phyloP scores from a whole-genome alignment of 78 protist species.

The Polysphondylium violaceum region DNA sequence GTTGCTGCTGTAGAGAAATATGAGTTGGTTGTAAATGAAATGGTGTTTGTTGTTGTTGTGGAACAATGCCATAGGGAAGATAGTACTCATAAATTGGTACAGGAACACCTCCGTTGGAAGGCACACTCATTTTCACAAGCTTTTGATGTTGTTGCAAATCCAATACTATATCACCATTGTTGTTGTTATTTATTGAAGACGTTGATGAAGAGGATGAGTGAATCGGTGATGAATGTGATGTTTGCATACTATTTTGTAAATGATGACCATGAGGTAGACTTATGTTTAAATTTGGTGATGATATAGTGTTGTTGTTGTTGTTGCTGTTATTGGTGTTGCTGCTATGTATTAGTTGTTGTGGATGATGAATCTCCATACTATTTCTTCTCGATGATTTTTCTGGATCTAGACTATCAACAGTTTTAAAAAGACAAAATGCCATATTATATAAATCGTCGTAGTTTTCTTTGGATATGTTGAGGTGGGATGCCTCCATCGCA shows the following conservation, averaged over 20 bases:
- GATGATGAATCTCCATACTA: conserved; percentile 14
- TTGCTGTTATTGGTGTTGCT: conserved; percentile 1
- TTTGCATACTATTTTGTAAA: neutral
- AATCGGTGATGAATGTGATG: neutral
- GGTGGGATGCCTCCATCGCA: conserved; percentile 33
- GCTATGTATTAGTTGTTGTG: neutral
- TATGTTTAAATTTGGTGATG: neutral
- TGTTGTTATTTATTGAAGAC: neutral
- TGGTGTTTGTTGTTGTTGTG: neutral
- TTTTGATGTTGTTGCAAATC: neutral
- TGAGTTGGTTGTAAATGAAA: no score
- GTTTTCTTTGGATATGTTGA: conserved; percentile 45
- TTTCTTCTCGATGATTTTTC: conserved; percentile 10
- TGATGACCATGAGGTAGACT: neutral
- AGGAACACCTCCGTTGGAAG: no score
- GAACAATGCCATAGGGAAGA: no score
- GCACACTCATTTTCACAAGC: no score
- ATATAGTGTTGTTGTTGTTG: conserved; percentile 32
- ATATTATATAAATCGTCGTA: conserved; percentile 57
- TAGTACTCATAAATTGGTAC: no score
- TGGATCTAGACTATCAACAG: conserved; percentile 42
- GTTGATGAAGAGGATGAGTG: neutral
- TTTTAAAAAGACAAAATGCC: conserved; percentile 41
- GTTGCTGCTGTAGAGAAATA: neutral
- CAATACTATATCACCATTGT: no score